Base-by-base conservation (phyloP, 345 rosid genomes). In the Rhodamnia argentea region DNA sequence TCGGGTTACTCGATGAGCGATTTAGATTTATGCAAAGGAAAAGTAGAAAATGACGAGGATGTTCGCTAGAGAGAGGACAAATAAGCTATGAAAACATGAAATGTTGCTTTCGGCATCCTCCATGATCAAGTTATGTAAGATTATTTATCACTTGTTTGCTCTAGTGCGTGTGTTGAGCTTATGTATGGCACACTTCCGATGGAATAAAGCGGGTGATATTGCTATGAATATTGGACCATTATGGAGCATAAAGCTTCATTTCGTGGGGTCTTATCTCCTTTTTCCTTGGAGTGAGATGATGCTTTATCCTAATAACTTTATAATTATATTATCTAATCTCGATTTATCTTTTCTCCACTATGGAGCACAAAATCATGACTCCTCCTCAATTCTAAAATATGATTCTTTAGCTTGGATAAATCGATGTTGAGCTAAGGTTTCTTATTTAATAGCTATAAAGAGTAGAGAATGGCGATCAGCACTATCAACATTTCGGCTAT, bases 401-500 rank as follows among this genome's bases (percentile, higher is more conserved):
- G 42, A 10, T 62, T 0, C 10, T 62, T 2, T 13, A 60, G 74
- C 74, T 60, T 4, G 2, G 74, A 60, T 60, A 37, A 60, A 3
- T 0, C 2, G 16, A 6, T 0, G 40, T 14, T 27, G 40, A 60
- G 14, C 40, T 60, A 27, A 27, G 27, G 3, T 3, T 5, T 27
- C 27, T 27, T 27, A 14, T 62, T 62, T 29, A 5, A 29, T 15
- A 7, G 1, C 32, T 29, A 15, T 62, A 9, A 62, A 29, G 42
- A 3, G 42, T 2, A 29, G 75, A 4, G 37, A 62, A 2, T 4
- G 44, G 44, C 2, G 3, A 32, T 1, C 6, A 0, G 3, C 13
- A 10, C 76, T 44, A 32, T 32, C 78, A 0, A 32, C 44, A 32
- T 64, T 32, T 18, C 44, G 37, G 7, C 12, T 2, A 6, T 16